These are phyloP conservation scores for sunflower (Helianthus annuus) DNA, from an alignment of 129 eudicot species.

Conservation along the genomic window HanXRQr2.0-SUNRISE NC_035436.2:190986115-190986614, in stretches of 20 bases:
- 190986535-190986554: conserved; percentile 8
- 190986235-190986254: too few relatives aligned
- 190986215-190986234: too few relatives aligned
- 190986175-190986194: too few relatives aligned
- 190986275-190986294: too few relatives aligned
- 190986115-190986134: too few relatives aligned
- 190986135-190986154: too few relatives aligned
- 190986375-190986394: conserved; percentile 43
- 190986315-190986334: too few relatives aligned
- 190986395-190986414: conserved; percentile 28
- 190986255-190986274: too few relatives aligned
- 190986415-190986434: conserved; percentile 26
- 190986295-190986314: too few relatives aligned
- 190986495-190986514: conserved; percentile 29
- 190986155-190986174: too few relatives aligned
- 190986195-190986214: too few relatives aligned
- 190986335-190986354: conserved; percentile 27
- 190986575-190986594: conserved; percentile 44
- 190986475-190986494: conserved; percentile 45
- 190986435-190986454: conserved; percentile 34
- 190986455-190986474: conserved; percentile 19
- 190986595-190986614: conserved; percentile 21
- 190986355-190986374: conserved; percentile 32
- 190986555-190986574: conserved; percentile 22
- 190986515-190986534: conserved; percentile 17